Conservation (phyloP, 306 rosid genomes). For the Vigna nakashimae region DNA sequence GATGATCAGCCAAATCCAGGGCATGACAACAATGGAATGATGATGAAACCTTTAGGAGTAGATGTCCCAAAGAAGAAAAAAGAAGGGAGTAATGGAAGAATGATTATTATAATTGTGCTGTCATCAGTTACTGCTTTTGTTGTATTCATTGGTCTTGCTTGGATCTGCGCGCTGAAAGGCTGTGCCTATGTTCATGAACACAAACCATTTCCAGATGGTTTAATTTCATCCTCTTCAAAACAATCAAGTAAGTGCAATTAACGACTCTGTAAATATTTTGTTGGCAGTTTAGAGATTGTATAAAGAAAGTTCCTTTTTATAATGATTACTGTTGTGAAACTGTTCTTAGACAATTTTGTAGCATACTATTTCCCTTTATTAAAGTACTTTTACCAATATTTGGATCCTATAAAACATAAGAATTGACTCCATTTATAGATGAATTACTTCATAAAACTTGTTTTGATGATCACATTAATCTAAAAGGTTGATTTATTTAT, state of each 20-base stretch:
- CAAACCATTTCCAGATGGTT: constrained; percentile 53
- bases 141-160: constrained; percentile 65
- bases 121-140: constrained; percentile 78
- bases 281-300: constrained; percentile 5
- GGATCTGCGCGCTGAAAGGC: constrained; percentile 70
- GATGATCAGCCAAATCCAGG: constrained; percentile 71
- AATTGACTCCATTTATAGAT: constrained; percentile 8
- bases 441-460: constrained; percentile 2
- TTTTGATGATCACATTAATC: constrained; percentile 22
- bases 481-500: constrained; percentile 2
- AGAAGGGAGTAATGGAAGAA: constrained; percentile 56
- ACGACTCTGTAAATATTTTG: not conserved
- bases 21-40: constrained; percentile 57
- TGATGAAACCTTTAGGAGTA: constrained; percentile 87
- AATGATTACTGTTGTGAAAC: constrained; percentile 24
- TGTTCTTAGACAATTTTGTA: constrained; percentile 4
- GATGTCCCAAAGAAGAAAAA: constrained; percentile 67
- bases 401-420: constrained; percentile 6
- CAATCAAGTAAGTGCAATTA: constrained; percentile 59
- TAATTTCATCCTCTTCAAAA: constrained; percentile 59
- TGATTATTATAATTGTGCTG: constrained; percentile 61
- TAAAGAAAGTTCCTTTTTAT: constrained; percentile 19
- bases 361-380: constrained; percentile 16
- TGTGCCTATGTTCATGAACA: constrained; percentile 42
- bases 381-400: not conserved